Evolutionary conservation across 352 stramenopile genomes (phyloP), one percentile per base, ranked within the genome.

Genomic region (Phytophthora syringae): DNA sequence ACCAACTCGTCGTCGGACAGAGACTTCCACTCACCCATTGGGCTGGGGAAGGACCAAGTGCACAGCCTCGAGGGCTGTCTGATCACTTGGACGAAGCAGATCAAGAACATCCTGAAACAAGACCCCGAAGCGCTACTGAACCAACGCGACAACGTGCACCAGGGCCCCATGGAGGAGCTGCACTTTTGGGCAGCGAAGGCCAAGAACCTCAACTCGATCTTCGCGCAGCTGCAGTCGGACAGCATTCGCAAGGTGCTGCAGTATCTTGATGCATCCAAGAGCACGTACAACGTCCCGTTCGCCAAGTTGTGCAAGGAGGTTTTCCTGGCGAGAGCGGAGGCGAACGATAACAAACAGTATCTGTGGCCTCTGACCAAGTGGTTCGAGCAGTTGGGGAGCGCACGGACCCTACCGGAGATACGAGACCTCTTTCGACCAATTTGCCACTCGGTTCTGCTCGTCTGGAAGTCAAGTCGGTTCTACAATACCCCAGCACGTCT

Each of bases 21-120:
- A 32, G 61, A 67, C 16, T 67, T 64, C 5, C 65, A 58, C 48
- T 24, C 60, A 0, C 16, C 52, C 20, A 60, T 25, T 18, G 39
- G 59, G 11, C 66, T 86, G 13, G 64, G 86, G 22, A 97, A 95
- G 47, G 86, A 97, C 53, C 80, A 92, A 47, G 79, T 96, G 21
- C 89, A 97, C 49, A 79, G 82, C 1, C 78, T 98, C 2, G 93
- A 98, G 68, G 84, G 86, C 2, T 92, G 84, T 21, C 64, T 98
- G 0, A 98, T 98, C 56, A 97, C 88, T 1, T 98, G 93, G 93
- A 98, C 93, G 1, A 98, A 97, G 60, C 93, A 98, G 75, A 97
- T 98, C 65, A 97, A 97, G 59, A 92, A 93, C 63, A 95, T 98
- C 16, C 55, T 98, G 1, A 96, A 94, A 39, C 80, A 95, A 60